Base-by-base conservation (phyloP, 2,329 filamentous ascomycete species). In the Alternaria dauci region DNA sequence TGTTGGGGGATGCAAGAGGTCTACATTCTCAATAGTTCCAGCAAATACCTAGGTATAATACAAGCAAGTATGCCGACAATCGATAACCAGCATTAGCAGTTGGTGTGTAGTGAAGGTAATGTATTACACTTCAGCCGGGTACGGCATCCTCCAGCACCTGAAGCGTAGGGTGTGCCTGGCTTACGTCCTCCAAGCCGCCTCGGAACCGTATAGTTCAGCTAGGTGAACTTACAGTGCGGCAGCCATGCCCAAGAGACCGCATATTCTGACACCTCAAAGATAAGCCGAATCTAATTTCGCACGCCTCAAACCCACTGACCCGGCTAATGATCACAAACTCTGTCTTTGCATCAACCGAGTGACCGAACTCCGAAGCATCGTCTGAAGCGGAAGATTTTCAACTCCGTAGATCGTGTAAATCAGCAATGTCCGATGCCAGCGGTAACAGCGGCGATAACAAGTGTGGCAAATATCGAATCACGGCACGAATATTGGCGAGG, bases 361-460 rank as follows among this genome's bases (percentile, higher is more conserved):
- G 38, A 9, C 55, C 48, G 52, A 51, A 39, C 30, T 52, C 55
- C 48, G 52, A 51, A 39, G 38, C 57, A 50, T 47, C 20, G 41
- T 38, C 38, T 52, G 30, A 36, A 16, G 38, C 38, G 36, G 16
- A 41, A 39, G 11, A 9, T 36, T 52, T 16, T 25, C 25, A n/a
- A 26, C 30, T 16, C n/a, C 43, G 38, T 23, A 34, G 28, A 43
- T 28, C 51, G 34, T 53, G 53, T 38, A 44, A 36, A 28, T 52
- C 55, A 54, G 55, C 50, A 58, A 58, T 54, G 18, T 58, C 55
- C 55, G 52, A 51, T 18, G 30, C 43, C 54, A 18, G 26, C 43
- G 46, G 57, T 20, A 38, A 23, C 38, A 38, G 39, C 41, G 53
- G 53, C 32, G 28, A 25, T 42, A 42, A 28, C 38, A 46, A 18